phyloP scores from a whole-genome alignment of 805 yeast species.

The Teunomyces gatunensis region DNA sequence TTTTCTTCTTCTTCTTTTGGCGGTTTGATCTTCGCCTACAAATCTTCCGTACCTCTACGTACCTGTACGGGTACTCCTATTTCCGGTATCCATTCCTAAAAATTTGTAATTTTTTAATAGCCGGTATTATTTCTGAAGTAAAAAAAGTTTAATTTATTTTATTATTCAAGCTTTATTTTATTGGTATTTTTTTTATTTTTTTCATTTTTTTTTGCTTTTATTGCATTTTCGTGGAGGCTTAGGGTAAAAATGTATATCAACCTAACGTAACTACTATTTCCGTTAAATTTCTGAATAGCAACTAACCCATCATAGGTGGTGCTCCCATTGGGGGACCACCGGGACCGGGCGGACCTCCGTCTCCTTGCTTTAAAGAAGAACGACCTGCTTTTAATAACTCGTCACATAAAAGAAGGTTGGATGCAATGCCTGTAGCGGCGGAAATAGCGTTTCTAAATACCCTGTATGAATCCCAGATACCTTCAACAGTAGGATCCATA shows the following conservation, averaged over 20 bases:
- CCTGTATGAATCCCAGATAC: conserved; percentile 95
- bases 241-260: not conserved
- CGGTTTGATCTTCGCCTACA: no score
- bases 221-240: not conserved
- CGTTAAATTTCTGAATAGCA: not conserved
- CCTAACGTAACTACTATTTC: not conserved
- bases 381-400: conserved; percentile 96
- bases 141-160: no score
- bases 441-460: conserved; percentile 90
- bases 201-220: not conserved
- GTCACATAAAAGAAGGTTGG: conserved; percentile 89
- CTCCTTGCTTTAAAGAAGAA: conserved; percentile 71
- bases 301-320: conserved; percentile 14
- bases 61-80: no score
- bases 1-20: no score
- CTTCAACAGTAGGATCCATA: conserved; percentile 90
- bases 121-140: no score
- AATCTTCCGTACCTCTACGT: no score
- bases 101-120: no score
- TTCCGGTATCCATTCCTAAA: no score
- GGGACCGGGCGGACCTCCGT: conserved; percentile 15
- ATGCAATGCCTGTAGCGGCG: conserved; percentile 91
- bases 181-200: not conserved
- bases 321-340: conserved; percentile 15
- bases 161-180: no score